Conservation (phyloP, 2,329 filamentous ascomycete genomes). For the Xylaria digitata region DNA sequence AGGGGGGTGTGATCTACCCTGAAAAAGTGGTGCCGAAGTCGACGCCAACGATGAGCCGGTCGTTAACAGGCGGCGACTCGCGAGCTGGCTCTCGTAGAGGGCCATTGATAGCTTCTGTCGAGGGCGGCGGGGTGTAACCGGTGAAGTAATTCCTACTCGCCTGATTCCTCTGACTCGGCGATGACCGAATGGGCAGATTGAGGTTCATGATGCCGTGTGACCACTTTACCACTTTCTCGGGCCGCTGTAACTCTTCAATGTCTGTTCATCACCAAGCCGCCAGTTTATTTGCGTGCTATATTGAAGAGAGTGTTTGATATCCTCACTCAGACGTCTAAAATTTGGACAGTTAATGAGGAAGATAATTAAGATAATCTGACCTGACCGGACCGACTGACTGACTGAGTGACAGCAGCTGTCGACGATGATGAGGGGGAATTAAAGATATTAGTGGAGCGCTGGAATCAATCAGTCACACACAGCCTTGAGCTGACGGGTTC, state of each 20-base stretch:
- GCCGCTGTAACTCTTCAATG: slow-evolving; percentile 29
- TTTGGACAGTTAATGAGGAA: background rate
- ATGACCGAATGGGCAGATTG: slow-evolving; percentile 63
- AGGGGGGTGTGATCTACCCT: slow-evolving; percentile 64
- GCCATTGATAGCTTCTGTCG: slow-evolving; percentile 71
- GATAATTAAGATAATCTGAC: background rate
- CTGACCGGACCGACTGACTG: background rate
- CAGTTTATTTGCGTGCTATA: slow-evolving; percentile 1
- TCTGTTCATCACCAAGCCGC: slow-evolving; percentile 33
- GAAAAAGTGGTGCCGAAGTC: slow-evolving; percentile 90
- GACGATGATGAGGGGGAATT: slow-evolving; percentile 25
- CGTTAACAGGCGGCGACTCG: slow-evolving; percentile 64
- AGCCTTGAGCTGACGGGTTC: slow-evolving; percentile 24
- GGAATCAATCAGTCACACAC: slow-evolving; percentile 22
- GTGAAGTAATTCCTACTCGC: slow-evolving; percentile 68
- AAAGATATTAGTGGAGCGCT: slow-evolving; percentile 35
- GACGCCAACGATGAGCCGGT: slow-evolving; percentile 79
- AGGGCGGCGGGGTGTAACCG: slow-evolving; percentile 64
- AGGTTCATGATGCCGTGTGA: slow-evolving; percentile 57
- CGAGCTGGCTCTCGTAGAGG: slow-evolving; percentile 67
- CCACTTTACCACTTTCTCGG: slow-evolving; percentile 20
- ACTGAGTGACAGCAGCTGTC: slow-evolving; percentile 24
- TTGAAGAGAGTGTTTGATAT: slow-evolving; percentile 4
- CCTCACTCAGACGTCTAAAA: slow-evolving; percentile 7
- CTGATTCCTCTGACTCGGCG: slow-evolving; percentile 62